A percentile compares a stretch with the other conserved stretches of the same genome.
Conservation (phyloP, 768 basidiomycete species). For the Xanthoconium purpureum region DNA sequence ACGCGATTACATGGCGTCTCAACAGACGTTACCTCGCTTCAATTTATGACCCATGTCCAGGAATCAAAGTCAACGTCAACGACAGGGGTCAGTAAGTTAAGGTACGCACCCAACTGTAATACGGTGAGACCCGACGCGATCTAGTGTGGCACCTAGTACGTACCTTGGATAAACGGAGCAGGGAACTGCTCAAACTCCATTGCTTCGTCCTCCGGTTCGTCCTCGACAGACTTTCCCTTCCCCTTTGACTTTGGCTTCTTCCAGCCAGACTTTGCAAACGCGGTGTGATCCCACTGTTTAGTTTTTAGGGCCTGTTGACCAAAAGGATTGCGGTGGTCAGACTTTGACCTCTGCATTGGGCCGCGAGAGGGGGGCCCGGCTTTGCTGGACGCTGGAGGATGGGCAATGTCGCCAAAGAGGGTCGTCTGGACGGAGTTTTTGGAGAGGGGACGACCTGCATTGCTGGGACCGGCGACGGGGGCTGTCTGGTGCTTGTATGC, state of each 20-base stretch:
- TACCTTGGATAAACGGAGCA: conserved; percentile 69
- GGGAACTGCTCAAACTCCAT: conserved; percentile 84
- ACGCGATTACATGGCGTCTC: background rate
- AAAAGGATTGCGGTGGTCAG: conserved; percentile 40
- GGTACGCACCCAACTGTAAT: conserved; percentile 52
- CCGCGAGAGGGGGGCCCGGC: conserved; percentile 26
- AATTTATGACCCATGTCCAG: background rate
- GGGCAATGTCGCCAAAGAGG: conserved; percentile 59
- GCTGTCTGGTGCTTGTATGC: conserved; percentile 40
- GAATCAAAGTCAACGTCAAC: conserved; percentile 3
- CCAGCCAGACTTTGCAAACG: conserved; percentile 77
- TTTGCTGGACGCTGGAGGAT: conserved; percentile 34
- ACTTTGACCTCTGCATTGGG: conserved; percentile 42
- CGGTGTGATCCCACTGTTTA: conserved; percentile 91
- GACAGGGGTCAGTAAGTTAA: background rate
- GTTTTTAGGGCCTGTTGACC: conserved; percentile 59
- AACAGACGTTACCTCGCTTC: conserved; percentile 29
- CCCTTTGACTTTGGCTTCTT: conserved; percentile 51
- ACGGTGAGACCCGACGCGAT: conserved; percentile 9
- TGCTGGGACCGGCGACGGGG: conserved; percentile 41
- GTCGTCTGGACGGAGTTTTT: conserved; percentile 58
- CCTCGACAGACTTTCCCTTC: conserved; percentile 55
- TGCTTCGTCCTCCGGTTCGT: conserved; percentile 54
- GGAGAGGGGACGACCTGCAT: conserved; percentile 24
- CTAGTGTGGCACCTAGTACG: conserved; percentile 26